These are phyloP conservation scores for Gleditsia sinensis DNA, from an alignment of 306 rosid genomes.

Conservation along the genomic window DNA sequence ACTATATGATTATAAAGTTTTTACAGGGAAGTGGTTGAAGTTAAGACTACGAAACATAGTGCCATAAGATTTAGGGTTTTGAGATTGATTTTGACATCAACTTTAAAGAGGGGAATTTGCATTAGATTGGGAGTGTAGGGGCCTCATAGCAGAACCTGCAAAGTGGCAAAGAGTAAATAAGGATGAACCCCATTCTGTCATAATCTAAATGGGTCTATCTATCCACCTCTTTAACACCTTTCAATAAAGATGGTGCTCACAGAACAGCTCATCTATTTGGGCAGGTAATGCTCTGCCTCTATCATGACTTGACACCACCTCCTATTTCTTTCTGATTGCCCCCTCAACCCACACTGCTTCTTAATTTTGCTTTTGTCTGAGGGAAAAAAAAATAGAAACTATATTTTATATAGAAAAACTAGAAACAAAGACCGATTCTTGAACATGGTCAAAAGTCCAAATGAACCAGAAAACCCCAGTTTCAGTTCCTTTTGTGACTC, in stretches of 20 bases:
- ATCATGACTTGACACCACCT: constrained; percentile 55
- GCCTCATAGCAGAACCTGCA: constrained; percentile 24
- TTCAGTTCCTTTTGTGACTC: constrained; percentile 42
- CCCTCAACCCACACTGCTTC: constrained; percentile 37
- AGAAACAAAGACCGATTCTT: constrained; percentile 19
- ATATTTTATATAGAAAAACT: constrained; percentile 20
- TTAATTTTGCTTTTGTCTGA: constrained; percentile 37
- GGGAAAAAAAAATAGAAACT: constrained; percentile 32
- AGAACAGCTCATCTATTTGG: no score
- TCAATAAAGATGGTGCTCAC: constrained; percentile 44
- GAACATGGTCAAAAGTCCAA: constrained; percentile 58
- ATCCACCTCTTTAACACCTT: constrained; percentile 47
- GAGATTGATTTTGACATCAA: constrained; percentile 2
- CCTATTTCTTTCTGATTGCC: constrained; percentile 38
- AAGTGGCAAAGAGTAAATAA: constrained; percentile 16
- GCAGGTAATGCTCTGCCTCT: constrained; percentile 40
- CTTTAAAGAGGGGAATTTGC: constrained; percentile 1
- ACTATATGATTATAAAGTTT: no score
- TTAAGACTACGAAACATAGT: not conserved
- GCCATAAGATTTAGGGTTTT: not conserved
- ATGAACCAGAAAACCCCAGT: constrained; percentile 41
- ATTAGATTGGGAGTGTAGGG: constrained; percentile 1
- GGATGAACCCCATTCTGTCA: constrained; percentile 27
- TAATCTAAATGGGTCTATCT: constrained; percentile 37
- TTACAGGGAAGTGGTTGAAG: not conserved